These are phyloP conservation scores for Geotrichum aggregatum DNA, from an alignment of 1,139 yeast species.

Conservation along the genomic window DNA sequence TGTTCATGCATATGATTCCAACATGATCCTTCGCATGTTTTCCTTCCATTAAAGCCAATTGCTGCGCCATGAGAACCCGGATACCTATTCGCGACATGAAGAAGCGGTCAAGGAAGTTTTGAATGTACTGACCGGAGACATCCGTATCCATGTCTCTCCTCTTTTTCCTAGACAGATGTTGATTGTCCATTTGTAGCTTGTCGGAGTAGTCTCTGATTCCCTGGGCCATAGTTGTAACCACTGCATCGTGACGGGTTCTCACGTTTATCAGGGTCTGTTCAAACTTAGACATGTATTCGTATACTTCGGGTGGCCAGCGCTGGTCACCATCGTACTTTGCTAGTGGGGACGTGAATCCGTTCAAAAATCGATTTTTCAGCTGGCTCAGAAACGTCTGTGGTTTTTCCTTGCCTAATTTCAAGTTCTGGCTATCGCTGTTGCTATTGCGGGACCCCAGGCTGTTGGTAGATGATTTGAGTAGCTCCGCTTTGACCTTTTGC, in stretches of 20 bases:
- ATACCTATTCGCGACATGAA: slow-evolving; percentile 84
- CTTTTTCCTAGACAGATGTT: background rate
- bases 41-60: slow-evolving; percentile 70
- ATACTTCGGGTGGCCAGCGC: slow-evolving; percentile 70
- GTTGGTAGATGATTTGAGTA: slow-evolving; percentile 16
- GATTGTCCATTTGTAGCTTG: slow-evolving; percentile 19
- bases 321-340: slow-evolving; percentile 48
- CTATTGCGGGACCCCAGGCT: background rate
- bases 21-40: slow-evolving; percentile 55
- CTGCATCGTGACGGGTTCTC: slow-evolving; percentile 85
- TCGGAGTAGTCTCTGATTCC: slow-evolving; percentile 77
- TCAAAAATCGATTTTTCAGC: slow-evolving; percentile 22
- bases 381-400: slow-evolving; percentile 21
- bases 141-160: slow-evolving; percentile 31
- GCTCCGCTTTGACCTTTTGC: slow-evolving; percentile 14
- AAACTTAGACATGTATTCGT: slow-evolving; percentile 64
- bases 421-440: too few relatives aligned
- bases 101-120: slow-evolving; percentile 71
- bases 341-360: slow-evolving; percentile 51
- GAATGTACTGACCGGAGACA: slow-evolving; percentile 52
- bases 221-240: slow-evolving; percentile 88
- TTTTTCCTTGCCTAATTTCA: too few relatives aligned
- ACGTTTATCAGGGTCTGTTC: slow-evolving; percentile 64
- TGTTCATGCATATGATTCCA: slow-evolving; percentile 77
- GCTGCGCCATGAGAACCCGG: slow-evolving; percentile 84